Evolutionary conservation across 2,329 filamentous ascomycete genomes (phyloP).

Genomic region (Amauroascus niger): DNA sequence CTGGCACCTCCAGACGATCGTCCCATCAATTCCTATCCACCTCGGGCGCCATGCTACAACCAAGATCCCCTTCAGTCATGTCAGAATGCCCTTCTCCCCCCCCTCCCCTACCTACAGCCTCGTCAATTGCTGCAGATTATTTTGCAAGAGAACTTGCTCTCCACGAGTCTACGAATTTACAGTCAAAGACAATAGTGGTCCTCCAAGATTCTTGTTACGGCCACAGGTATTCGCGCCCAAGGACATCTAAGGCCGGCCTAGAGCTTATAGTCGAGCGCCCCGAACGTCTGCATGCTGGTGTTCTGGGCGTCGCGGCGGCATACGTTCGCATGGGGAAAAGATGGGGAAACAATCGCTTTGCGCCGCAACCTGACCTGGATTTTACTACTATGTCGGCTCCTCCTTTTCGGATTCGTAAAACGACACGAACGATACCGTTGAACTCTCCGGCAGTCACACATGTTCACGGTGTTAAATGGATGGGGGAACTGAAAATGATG

Average conservation of each 20-base stretch:
- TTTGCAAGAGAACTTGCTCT: conserved; percentile 60
- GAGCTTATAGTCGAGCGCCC: conserved; percentile 85
- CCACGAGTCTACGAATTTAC: conserved; percentile 43
- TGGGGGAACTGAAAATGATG: conserved; percentile 80
- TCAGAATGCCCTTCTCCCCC: conserved; percentile 18
- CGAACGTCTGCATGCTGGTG: conserved; percentile 74
- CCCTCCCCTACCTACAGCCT: conserved; percentile 36
- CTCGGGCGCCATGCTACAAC: conserved; percentile 24
- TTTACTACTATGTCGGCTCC: conserved; percentile 48
- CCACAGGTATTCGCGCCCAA: conserved; percentile 77
- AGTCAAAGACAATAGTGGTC: conserved; percentile 63
- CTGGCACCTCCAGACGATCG: conserved; percentile 29
- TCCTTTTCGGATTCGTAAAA: conserved; percentile 80
- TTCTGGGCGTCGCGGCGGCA: conserved; percentile 72
- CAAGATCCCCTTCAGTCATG: conserved; percentile 19
- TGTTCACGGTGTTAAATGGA: conserved; percentile 86
- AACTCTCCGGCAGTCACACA: conserved; percentile 71
- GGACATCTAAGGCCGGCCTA: conserved; percentile 60
- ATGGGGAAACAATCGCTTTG: conserved; percentile 59
- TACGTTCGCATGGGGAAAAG: conserved; percentile 84
- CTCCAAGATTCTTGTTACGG: conserved; percentile 92
- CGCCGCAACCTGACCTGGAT: conserved; percentile 55
- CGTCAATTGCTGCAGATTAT: conserved; percentile 54
- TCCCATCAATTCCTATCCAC: conserved; percentile 24
- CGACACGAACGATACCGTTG: conserved; percentile 59